Percentiles rank a stretch among this genome's conserved stretches.
phyloP scores from a whole-genome alignment of 176 grass and related monocot species.

The Echinochloa phyllopogon region DNA sequence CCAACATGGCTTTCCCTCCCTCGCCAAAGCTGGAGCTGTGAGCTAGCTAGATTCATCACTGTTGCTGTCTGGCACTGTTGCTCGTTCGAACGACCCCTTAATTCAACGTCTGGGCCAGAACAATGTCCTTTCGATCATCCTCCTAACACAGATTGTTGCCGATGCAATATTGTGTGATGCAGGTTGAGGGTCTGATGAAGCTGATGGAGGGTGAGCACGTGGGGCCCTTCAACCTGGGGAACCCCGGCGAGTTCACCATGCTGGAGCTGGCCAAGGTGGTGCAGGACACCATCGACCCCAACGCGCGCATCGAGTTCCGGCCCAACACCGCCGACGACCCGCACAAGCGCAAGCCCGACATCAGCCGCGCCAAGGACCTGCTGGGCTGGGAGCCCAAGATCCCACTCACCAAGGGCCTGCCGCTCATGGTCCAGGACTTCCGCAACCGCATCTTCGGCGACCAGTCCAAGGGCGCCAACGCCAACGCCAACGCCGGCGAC shows the following conservation, averaged over 20 bases:
- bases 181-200: constrained; percentile 91
- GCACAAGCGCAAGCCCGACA: constrained; percentile 94
- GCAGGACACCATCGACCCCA: constrained; percentile 83
- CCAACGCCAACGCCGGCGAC: constrained; percentile 15
- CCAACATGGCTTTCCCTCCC: background rate
- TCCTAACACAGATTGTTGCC: too few relatives aligned
- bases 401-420: constrained; percentile 64
- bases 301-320: constrained; percentile 75
- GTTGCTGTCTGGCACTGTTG: background rate
- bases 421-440: constrained; percentile 86
- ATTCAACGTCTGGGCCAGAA: background rate
- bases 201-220: constrained; percentile 84
- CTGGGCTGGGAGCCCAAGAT: constrained; percentile 87
- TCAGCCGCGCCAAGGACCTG: constrained; percentile 73
- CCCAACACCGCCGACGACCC: constrained; percentile 85
- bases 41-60: background rate
- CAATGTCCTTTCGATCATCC: background rate
- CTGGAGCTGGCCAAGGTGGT: constrained; percentile 93
- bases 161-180: too few relatives aligned
- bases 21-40: background rate
- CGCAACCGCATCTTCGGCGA: constrained; percentile 78
- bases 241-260: constrained; percentile 92
- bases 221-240: constrained; percentile 88
- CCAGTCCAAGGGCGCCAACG: constrained; percentile 23
- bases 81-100: background rate